These are phyloP conservation scores for Quercus lobata DNA, from an alignment of 331 rosid genomes.

Conservation along the genomic window DNA sequence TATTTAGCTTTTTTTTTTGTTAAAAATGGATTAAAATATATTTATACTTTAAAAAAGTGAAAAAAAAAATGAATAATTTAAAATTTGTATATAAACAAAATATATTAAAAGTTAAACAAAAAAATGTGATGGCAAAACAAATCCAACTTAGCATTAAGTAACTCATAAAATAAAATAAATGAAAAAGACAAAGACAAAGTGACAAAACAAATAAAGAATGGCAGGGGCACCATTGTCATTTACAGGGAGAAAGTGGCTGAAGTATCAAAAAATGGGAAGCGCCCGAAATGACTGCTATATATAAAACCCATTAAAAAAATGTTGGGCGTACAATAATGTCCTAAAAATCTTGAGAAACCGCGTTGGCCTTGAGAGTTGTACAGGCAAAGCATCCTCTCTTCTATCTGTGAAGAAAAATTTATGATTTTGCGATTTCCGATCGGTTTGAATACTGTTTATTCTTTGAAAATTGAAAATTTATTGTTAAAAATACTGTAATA, in stretches of 20 bases:
- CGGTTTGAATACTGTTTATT: fast-evolving
- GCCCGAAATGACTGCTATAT: neutral
- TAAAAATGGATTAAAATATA: too few relatives aligned
- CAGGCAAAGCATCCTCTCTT: conserved; percentile 40
- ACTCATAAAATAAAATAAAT: too few relatives aligned
- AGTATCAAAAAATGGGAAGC: conserved; percentile 16
- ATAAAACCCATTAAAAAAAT: conserved; percentile 4
- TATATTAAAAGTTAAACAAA: too few relatives aligned
- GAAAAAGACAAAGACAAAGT: neutral
- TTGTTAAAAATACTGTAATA: fast-evolving
- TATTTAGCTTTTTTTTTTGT: too few relatives aligned
- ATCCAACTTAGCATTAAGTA: too few relatives aligned
- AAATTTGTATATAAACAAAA: too few relatives aligned
- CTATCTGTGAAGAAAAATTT: conserved; percentile 14
- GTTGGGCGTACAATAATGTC: conserved; percentile 23
- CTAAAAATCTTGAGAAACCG: conserved; percentile 42
- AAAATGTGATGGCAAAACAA: too few relatives aligned
- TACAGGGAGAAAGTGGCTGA: conserved; percentile 9
- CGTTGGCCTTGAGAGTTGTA: conserved; percentile 33
- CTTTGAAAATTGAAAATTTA: too few relatives aligned
- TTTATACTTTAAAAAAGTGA: too few relatives aligned
- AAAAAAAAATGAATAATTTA: too few relatives aligned
- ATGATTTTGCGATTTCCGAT: too few relatives aligned
- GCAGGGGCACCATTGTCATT: neutral
- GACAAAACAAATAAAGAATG: neutral